phyloP scores from a whole-genome alignment of 768 basidiomycete genomes.

The Tulasnella sp. region DNA sequence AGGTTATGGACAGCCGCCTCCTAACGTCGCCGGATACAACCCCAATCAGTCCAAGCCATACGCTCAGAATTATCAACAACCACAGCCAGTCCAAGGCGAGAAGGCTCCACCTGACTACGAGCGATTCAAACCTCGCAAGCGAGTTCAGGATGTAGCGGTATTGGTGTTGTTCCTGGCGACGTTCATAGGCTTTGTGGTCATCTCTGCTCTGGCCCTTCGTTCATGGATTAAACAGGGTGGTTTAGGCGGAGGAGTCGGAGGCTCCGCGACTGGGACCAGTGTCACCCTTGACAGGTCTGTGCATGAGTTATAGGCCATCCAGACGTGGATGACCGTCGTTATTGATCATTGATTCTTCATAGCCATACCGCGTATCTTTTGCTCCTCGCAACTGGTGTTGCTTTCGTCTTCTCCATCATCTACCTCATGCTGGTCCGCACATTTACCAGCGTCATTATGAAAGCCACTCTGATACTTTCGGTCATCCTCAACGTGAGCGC shows the following conservation, averaged over 20 bases:
- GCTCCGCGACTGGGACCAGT: conserved; percentile 40
- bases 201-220: conserved; percentile 55
- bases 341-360: neutral
- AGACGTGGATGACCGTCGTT: neutral
- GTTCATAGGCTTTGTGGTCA: conserved; percentile 56
- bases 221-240: conserved; percentile 56
- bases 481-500: conserved; percentile 27
- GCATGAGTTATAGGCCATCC: neutral
- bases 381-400: conserved; percentile 59
- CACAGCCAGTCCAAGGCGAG: conserved; percentile 42
- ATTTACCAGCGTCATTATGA: conserved; percentile 69
- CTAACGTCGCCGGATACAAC: neutral
- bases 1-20: no score
- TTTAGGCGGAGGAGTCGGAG: conserved; percentile 57
- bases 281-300: conserved; percentile 59
- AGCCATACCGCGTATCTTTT: conserved; percentile 71
- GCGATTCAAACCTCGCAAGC: conserved; percentile 42
- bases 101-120: conserved; percentile 60
- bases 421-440: conserved; percentile 62
- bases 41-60: conserved; percentile 12
- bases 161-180: conserved; percentile 51
- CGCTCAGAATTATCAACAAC: conserved; percentile 9
- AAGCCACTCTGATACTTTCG: conserved; percentile 56
- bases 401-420: conserved; percentile 49
- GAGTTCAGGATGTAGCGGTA: conserved; percentile 22